Evolutionary conservation across 1,284 basidiomycete genomes (phyloP).

Genomic region (Irpex sp.): DNA sequence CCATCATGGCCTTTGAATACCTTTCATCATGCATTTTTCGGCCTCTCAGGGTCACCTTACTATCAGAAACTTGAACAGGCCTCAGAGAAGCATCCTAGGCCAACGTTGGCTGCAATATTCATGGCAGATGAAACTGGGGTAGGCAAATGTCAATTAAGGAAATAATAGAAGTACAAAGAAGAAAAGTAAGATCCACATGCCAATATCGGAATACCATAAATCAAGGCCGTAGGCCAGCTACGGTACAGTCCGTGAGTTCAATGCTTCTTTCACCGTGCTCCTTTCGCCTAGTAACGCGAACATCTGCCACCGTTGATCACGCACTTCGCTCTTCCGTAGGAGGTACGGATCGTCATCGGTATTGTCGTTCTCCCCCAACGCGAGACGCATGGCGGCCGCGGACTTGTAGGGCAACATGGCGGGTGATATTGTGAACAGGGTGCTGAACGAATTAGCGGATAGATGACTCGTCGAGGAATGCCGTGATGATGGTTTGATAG

Average conservation of each 20-base stretch:
- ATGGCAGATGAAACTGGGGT: not conserved
- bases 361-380: conserved; percentile 54
- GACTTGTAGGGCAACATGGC: conserved; percentile 73
- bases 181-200: not conserved
- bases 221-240: not conserved
- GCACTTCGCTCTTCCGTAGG: conserved; percentile 60
- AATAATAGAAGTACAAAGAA: not conserved
- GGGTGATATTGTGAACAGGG: conserved; percentile 72
- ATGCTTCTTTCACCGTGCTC: conserved; percentile 66
- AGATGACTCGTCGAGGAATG: conserved; percentile 46
- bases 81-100: too few species aligned
- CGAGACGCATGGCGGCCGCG: conserved; percentile 68
- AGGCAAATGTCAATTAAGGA: not conserved
- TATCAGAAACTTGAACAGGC: too few species aligned
- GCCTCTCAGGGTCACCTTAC: too few species aligned
- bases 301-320: conserved; percentile 71
- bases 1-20: too few species aligned
- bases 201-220: not conserved
- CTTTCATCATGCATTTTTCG: too few species aligned
- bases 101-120: not conserved
- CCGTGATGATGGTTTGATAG: conserved; percentile 62
- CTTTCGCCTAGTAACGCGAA: conserved; percentile 70
- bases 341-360: conserved; percentile 46
- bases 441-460: conserved; percentile 65
- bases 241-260: conserved; percentile 27